Evolutionary conservation across 306 rosid species (phyloP).

Genomic region (Mimosa bimucronata): DNA sequence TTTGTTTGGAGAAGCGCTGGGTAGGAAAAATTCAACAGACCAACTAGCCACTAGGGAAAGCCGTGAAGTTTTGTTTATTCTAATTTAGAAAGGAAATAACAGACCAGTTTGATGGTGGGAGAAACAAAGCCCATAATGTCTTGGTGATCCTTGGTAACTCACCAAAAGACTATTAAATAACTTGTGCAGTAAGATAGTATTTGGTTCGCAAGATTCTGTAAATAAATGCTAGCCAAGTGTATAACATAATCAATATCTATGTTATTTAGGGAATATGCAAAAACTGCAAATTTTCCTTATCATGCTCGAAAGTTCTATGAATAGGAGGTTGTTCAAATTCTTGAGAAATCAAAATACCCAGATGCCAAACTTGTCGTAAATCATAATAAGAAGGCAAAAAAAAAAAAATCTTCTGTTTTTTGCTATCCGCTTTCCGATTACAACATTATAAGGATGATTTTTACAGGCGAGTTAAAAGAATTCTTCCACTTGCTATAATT

Average conservation of each 20-base stretch:
- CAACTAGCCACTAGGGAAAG: background rate
- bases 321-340: background rate
- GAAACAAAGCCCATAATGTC: background rate
- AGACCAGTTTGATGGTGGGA: background rate
- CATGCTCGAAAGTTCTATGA: background rate
- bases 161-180: constrained; percentile 1
- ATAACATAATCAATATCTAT: background rate
- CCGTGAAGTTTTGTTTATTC: background rate
- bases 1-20: too few species aligned
- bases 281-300: background rate
- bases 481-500: background rate
- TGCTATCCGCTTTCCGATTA: background rate
- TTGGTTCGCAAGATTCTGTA: background rate
- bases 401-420: background rate
- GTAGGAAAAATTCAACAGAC: background rate
- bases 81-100: background rate
- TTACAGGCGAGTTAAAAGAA: background rate
- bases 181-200: background rate
- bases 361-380: background rate
- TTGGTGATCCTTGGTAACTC: too few species aligned
- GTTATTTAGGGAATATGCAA: background rate
- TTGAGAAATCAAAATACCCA: background rate
- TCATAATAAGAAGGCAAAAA: background rate
- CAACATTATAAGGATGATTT: background rate
- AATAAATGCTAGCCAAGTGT: background rate